phyloP scores from a whole-genome alignment of 495 filamentous ascomycete genomes.

The Mytilinidion resinicola region DNA sequence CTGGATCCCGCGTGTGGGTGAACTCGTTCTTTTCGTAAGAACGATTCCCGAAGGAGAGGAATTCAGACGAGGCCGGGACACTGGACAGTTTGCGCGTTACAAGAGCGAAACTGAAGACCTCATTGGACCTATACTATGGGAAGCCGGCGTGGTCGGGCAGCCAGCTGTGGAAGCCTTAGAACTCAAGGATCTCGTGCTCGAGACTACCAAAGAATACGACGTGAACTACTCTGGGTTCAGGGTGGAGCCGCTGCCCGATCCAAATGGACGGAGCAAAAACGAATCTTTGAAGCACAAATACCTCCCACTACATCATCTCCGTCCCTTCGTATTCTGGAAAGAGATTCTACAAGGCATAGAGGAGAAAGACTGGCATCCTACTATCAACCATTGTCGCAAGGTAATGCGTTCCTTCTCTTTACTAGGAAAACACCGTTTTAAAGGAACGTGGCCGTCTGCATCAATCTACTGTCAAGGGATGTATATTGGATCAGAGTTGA shows the following conservation, averaged over 20 bases:
- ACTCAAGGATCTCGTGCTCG: constrained; percentile 42
- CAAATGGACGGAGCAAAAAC: constrained; percentile 44
- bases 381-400: constrained; percentile 50
- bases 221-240: constrained; percentile 54
- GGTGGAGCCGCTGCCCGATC: constrained; percentile 50
- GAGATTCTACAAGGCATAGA: constrained; percentile 40
- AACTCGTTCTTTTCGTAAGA: constrained; percentile 51
- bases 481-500: constrained; percentile 51
- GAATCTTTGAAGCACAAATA: constrained; percentile 49
- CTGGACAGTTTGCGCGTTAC: constrained; percentile 34
- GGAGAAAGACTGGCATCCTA: constrained; percentile 44
- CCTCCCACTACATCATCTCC: constrained; percentile 47
- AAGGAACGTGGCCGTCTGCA: constrained; percentile 50
- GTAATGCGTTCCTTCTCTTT: constrained; percentile 49
- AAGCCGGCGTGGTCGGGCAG: constrained; percentile 51
- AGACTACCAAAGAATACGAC: constrained; percentile 34
- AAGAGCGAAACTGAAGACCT: constrained; percentile 25
- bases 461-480: constrained; percentile 47
- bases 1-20: constrained; percentile 51
- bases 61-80: constrained; percentile 35
- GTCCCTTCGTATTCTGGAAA: constrained; percentile 50
- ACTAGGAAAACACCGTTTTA: constrained; percentile 45
- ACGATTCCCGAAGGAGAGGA: constrained; percentile 33
- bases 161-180: constrained; percentile 36
- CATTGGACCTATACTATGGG: constrained; percentile 45